phyloP scores from a whole-genome alignment of 768 basidiomycete genomes.

The Lenzites betulinus region DNA sequence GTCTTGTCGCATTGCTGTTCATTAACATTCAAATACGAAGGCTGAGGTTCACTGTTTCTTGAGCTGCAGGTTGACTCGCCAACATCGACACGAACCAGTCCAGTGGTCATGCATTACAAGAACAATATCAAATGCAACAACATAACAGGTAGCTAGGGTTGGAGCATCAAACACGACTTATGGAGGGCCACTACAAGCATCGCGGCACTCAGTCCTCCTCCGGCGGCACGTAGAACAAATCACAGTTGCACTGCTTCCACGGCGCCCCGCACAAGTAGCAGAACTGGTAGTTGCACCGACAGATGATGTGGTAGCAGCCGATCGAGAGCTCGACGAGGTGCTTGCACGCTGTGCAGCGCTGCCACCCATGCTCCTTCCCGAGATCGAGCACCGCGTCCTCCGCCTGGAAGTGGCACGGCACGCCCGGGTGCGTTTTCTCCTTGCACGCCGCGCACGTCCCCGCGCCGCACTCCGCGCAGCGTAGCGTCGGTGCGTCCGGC shows the following conservation, averaged over 20 bases:
- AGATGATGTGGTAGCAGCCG: slow-evolving; percentile 32
- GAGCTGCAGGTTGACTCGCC: no score
- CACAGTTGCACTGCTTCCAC: slow-evolving; percentile 30
- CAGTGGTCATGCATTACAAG: no score
- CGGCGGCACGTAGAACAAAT: slow-evolving; percentile 12
- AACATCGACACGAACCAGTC: no score
- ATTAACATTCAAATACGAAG: no score
- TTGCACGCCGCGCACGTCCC: slow-evolving; percentile 25
- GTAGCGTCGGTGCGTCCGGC: neutral
- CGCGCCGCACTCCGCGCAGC: slow-evolving; percentile 16
- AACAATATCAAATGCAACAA: no score
- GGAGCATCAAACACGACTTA: no score
- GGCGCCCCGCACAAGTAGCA: slow-evolving; percentile 32
- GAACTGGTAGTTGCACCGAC: slow-evolving; percentile 31
- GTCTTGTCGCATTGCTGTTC: no score
- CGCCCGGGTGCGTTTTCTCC: slow-evolving; percentile 10
- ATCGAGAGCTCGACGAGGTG: slow-evolving; percentile 26
- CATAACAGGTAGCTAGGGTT: no score
- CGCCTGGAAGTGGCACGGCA: slow-evolving; percentile 13
- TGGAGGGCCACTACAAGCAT: neutral
- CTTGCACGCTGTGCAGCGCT: slow-evolving; percentile 28
- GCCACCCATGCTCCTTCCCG: slow-evolving; percentile 25
- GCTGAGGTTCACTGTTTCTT: no score
- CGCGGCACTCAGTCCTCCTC: slow-evolving; percentile 8
- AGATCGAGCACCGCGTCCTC: slow-evolving; percentile 30